Evolutionary conservation across 2,329 filamentous ascomycete species (phyloP).

Genomic region (Bipolaris zeicola): DNA sequence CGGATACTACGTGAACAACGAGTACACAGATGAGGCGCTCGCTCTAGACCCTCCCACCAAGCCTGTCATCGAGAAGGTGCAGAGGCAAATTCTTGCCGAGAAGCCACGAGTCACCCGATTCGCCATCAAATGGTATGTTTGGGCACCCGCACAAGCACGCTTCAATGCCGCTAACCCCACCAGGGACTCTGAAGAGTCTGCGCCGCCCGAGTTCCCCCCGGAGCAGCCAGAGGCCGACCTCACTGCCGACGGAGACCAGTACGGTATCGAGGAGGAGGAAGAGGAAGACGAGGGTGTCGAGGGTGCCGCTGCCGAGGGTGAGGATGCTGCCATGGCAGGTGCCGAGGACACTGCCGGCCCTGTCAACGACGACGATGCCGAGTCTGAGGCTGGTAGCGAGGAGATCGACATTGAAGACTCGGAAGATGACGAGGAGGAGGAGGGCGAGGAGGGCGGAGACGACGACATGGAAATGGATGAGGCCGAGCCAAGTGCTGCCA

Average conservation of each 20-base stretch:
- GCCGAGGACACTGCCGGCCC: conserved; percentile 61
- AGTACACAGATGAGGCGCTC: conserved; percentile 92
- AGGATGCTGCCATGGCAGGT: conserved; percentile 78
- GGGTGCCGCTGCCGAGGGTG: conserved; percentile 57
- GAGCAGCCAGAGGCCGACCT: conserved; percentile 96
- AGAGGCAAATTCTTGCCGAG: conserved; percentile 90
- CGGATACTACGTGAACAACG: conserved; percentile 99
- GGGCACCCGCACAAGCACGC: background rate
- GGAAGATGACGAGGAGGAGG: conserved; percentile 73
- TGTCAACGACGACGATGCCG: conserved; percentile 67
- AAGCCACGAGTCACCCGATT: conserved; percentile 98
- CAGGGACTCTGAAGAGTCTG: conserved; percentile 97
- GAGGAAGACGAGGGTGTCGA: conserved; percentile 68
- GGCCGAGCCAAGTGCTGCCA: conserved; percentile 47
- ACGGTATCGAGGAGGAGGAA: conserved; percentile 81
- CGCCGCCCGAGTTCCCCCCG: conserved; percentile 92
- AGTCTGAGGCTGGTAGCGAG: conserved; percentile 76
- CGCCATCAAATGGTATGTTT: conserved; percentile 90
- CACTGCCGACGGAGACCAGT: conserved; percentile 80
- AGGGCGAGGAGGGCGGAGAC: conserved; percentile 61
- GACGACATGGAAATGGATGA: conserved; percentile 65
- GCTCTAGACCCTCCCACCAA: conserved; percentile 88
- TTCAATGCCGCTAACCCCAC: conserved; percentile 23
- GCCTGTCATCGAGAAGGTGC: conserved; percentile 89
- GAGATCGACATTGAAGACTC: conserved; percentile 79